phyloP scores from a whole-genome alignment of 176 grass and related monocot genomes.

The Lolium multiflorum region DNA sequence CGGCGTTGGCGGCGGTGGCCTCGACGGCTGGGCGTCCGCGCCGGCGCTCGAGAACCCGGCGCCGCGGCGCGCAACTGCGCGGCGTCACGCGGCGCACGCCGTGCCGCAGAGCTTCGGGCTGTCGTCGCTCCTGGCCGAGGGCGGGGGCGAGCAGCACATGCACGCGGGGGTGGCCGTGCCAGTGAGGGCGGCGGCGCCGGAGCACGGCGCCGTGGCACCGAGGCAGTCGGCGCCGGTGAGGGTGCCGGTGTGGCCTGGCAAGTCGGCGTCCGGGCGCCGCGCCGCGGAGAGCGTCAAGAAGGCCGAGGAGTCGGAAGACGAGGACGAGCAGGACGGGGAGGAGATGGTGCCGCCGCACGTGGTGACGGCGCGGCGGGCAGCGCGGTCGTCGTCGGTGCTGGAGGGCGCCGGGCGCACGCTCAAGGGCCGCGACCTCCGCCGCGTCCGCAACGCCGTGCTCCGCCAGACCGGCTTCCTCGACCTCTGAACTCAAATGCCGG shows the following conservation, averaged over 20 bases:
- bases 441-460: slow-evolving; percentile 68
- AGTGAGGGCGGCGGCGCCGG: not conserved
- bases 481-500: slow-evolving; percentile 41
- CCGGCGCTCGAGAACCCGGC: not conserved
- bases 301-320: slow-evolving; percentile 31
- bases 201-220: not conserved
- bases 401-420: slow-evolving; percentile 65
- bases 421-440: slow-evolving; percentile 62
- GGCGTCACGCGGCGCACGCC: slow-evolving; percentile 26
- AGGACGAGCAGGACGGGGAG: slow-evolving; percentile 24
- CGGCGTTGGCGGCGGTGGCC: not conserved
- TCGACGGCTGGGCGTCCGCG: not conserved
- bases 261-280: not conserved
- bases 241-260: slow-evolving; percentile 56
- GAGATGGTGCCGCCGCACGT: slow-evolving; percentile 69
- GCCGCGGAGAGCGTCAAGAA: not conserved
- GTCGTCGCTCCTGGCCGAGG: slow-evolving; percentile 54
- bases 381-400: slow-evolving; percentile 63
- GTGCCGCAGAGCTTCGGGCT: slow-evolving; percentile 63
- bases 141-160: not conserved
- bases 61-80: not conserved
- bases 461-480: slow-evolving; percentile 62
- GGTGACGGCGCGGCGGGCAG: slow-evolving; percentile 55
- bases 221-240: slow-evolving; percentile 61
- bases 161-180: slow-evolving; percentile 34